Percentiles rank a stretch among this genome's conserved stretches.
phyloP scores from a whole-genome alignment of 768 basidiomycete genomes.

The Naganishia randhawae region DNA sequence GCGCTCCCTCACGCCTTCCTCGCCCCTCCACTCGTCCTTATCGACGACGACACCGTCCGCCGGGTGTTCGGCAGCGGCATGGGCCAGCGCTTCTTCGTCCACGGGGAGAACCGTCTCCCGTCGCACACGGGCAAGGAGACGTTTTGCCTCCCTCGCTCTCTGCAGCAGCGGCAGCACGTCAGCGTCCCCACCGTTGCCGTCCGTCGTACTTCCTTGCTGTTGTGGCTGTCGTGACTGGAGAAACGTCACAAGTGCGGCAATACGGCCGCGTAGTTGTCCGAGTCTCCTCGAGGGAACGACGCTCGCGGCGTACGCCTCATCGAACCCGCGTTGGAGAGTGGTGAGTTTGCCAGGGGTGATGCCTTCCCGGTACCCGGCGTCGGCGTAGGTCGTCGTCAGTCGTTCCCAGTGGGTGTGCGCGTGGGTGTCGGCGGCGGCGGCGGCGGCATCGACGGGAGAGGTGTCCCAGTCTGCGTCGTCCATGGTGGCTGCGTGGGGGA shows the following conservation, averaged over 20 bases:
- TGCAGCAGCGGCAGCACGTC: neutral
- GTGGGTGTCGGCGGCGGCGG: slow-evolving; percentile 36
- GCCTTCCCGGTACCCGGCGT: slow-evolving; percentile 89
- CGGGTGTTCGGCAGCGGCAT: slow-evolving; percentile 28
- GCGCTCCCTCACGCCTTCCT: neutral
- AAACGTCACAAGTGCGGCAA: slow-evolving; percentile 58
- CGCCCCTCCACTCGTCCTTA: slow-evolving; percentile 3
- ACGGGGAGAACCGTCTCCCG: slow-evolving; percentile 15
- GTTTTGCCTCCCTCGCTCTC: neutral
- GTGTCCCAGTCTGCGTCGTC: slow-evolving; percentile 41
- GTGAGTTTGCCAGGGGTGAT: slow-evolving; percentile 87
- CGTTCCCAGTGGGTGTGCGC: slow-evolving; percentile 45
- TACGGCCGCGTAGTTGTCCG: slow-evolving; percentile 70
- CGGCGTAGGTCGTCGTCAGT: slow-evolving; percentile 41
- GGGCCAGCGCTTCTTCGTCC: slow-evolving; percentile 30
- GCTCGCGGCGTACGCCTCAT: slow-evolving; percentile 66
- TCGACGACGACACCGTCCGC: neutral
- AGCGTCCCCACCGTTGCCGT: neutral
- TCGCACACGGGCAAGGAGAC: slow-evolving; percentile 4
- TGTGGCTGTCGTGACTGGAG: neutral
- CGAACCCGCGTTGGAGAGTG: slow-evolving; percentile 83
- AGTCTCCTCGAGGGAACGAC: slow-evolving; percentile 69
- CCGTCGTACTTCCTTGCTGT: neutral
- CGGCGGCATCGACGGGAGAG: slow-evolving; percentile 19
- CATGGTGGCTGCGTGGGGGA: neutral